Base-by-base conservation (phyloP, 257 asterid genomes). In the Petrea volubilis region DNA sequence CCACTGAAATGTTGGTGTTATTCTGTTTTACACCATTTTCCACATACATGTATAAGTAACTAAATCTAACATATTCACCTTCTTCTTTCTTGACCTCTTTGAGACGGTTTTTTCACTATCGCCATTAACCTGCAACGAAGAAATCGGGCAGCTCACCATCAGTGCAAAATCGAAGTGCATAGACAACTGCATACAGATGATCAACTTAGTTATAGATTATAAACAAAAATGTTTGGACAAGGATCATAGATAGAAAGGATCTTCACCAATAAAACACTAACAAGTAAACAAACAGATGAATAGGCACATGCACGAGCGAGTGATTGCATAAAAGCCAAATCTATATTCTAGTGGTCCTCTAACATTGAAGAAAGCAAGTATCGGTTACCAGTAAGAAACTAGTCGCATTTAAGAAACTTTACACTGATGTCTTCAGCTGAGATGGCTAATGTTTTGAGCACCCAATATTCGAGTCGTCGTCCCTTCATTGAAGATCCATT, bases 21-120 rank as follows among this genome's bases (percentile, higher is more conserved):
- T 20, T 55, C 60, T 8, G 7, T 7, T 47, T 21, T 24, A 20
- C 10, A 27, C 27, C n/a, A n/a, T n/a, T n/a, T n/a, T n/a, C n/a
- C n/a, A 58, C 51, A 14, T 43, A 12, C 55, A 25, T 4, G 24
- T 47, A 46, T 47, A 68, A 57, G 60, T 61, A 2, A 18, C 55
- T 34, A 67, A 46, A 62, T 17, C 57, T 14, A 69, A 60, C 12
- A 13, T 52, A 25, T 49, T 51, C 72, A 89, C 95, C 93, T 84
- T 90, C 90, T 91, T 91, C 90, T 74, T 89, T 82, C 88, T 80
- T 41, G 93, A 61, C 77, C 84, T 87, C 84, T 83, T 89, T 20
- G 80, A 72, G 60, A 60, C 50, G 34, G 67, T 46, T 18, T 79
- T 77, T 33, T 81, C 91, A 24, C 70, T 56, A 25, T 82, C 68